Percentiles rank a stretch among this genome's conserved stretches.
Conservation (phyloP, 805 yeast genomes). For the Metschnikowia shivogae region DNA sequence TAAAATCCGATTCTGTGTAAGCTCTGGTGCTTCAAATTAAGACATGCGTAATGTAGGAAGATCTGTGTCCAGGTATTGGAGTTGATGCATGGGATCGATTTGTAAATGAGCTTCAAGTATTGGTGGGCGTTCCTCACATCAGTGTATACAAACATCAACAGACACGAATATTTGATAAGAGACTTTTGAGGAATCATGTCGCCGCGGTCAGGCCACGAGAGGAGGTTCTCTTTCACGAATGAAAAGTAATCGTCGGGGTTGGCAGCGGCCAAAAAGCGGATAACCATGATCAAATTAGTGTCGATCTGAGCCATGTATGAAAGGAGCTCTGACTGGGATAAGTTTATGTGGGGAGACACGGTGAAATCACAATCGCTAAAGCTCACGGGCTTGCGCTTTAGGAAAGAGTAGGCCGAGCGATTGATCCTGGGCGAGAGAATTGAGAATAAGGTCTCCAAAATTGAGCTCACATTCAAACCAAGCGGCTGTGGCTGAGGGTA, state of each 20-base stretch:
- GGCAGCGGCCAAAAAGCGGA: slow-evolving; percentile 35
- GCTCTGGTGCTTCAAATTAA: slow-evolving; percentile 32
- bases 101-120: slow-evolving; percentile 21
- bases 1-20: slow-evolving; percentile 37
- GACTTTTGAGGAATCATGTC: slow-evolving; percentile 26
- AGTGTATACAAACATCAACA: slow-evolving; percentile 31
- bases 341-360: slow-evolving; percentile 1
- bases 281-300: slow-evolving; percentile 25
- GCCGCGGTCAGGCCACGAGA: slow-evolving; percentile 21
- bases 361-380: slow-evolving; percentile 5
- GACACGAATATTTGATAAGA: slow-evolving; percentile 31
- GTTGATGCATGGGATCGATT: slow-evolving; percentile 25
- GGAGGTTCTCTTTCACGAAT: slow-evolving; percentile 24
- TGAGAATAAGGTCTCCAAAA: slow-evolving; percentile 29
- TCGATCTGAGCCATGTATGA: slow-evolving; percentile 29
- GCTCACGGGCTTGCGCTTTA: slow-evolving; percentile 14
- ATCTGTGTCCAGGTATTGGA: slow-evolving; percentile 36
- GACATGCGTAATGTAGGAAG: slow-evolving; percentile 28
- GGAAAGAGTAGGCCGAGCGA: slow-evolving; percentile 25
- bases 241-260: slow-evolving; percentile 31
- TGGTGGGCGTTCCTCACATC: slow-evolving; percentile 21
- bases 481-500: slow-evolving; percentile 29
- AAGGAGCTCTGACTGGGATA: slow-evolving; percentile 8
- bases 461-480: slow-evolving; percentile 15
- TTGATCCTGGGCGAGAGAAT: slow-evolving; percentile 29